Evolutionary conservation across 169 alveolate genomes (phyloP), one percentile per base, ranked within the genome.

Genomic region (Amoebophrya sp.): DNA sequence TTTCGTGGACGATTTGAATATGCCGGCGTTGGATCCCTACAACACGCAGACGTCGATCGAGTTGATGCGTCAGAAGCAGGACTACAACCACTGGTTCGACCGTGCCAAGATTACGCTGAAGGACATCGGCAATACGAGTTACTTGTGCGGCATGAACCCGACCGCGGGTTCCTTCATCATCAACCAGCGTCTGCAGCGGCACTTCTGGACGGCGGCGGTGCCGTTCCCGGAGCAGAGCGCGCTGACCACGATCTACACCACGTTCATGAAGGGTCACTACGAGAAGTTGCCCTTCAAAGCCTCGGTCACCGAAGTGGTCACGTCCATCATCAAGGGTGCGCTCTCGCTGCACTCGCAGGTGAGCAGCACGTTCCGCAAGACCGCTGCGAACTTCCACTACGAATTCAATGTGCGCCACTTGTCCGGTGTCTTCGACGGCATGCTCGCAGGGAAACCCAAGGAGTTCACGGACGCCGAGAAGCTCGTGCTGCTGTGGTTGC

Each of bases 301-400:
- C 41, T 95, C 97, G 6, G 97, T 98, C 93, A 95, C 96, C 91
- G 99, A 98, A 94, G 94, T 95, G 78, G 96, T 97, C 78, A 96
- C 96, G 90, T 96, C 98, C 40, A 95, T 98, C 41, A 96, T 98
- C 94, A 97, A 97, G 89, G 98, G 99, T 76, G 97, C 98, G 40
- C 94, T 97, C 90, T 94, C 97, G 76, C 94, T 98, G 41, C 98
- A 97, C 90, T 41, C 94, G 53, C 91, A 92, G 94, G 93, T 93
- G 92, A 91, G 91, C 41, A 89, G 92, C 90, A 91, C 93, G 78
- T 98, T 98, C 96, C 96, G 98, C 93, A 97, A 98, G 96, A 97
- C 99, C 47, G 99, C 99, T 92, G 97, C 95, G 65, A 97, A 98
- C 95, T 98, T 98, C 98, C 99, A 98, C 96, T 98, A 98, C 95